Evolutionary conservation across 1,139 yeast genomes (phyloP), one percentile per base, ranked within the genome.

Genomic region (Candida tetrigidarum): DNA sequence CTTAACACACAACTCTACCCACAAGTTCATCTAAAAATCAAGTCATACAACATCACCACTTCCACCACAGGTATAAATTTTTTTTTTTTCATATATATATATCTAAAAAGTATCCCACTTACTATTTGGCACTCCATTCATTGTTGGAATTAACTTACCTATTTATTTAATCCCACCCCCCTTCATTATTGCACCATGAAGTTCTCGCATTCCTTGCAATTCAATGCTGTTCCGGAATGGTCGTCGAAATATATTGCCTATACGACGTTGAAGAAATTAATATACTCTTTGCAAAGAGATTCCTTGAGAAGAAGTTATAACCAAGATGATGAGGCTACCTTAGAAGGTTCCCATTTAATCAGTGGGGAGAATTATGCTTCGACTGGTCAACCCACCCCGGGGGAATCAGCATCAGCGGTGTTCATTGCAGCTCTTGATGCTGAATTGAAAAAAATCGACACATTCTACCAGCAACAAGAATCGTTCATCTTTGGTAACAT

Each of bases 201-300:
- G 69, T 84, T 84, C 60, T 82, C 89, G 8, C 86, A 83, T 56
- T 83, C 88, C 5, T 66, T 84, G 52, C 86, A 83, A 66, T 83
- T 84, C 56, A 84, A 84, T 57, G 85, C 89, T 37, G 90, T 84
- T 7, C 90, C 91, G 2, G 90, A 84, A 62, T 84, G 91, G 91
- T 80, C 84, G 45, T 82, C 83, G 38, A 80, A 81, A 59, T 84
- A 84, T 56, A 71, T 84, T 54, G 82, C 86, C 44, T 84, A 84
- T 57, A 76, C 84, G 12, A 78, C 83, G 4, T 66, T 84, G 51
- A 84, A 84, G 59, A 82, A 83, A 59, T 66, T 80, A 41, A 80
- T 83, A 27, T 84, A 84, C 57, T 74, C 84, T n/a, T 67, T 84
- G 26, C 89, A 84, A 58, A 71, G 86, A 42, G 81, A 80, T 47